A percentile compares a stretch with the other conserved stretches of the same genome.
Evolutionary conservation across 2,329 filamentous ascomycete genomes (phyloP).

Genomic region (Leptographium flavum): DNA sequence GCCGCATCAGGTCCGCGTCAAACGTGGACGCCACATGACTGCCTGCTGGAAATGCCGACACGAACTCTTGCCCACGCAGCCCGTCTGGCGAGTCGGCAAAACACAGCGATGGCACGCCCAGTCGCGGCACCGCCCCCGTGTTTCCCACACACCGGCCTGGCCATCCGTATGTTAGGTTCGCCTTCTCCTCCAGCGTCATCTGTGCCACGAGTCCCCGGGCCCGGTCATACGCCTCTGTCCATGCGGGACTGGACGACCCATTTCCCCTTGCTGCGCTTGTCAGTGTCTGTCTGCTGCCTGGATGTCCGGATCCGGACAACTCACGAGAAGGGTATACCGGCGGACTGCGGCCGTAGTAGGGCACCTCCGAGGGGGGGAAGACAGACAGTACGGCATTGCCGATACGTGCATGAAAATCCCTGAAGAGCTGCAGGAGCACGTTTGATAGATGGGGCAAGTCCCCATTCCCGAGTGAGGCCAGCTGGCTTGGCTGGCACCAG

Average conservation of each 20-base stretch:
- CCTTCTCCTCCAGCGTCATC: conserved; percentile 26
- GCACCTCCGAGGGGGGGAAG: conserved; percentile 13
- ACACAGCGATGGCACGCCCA: conserved; percentile 28
- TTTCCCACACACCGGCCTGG: conserved; percentile 19
- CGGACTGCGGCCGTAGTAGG: conserved; percentile 21
- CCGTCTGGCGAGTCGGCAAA: conserved; percentile 27
- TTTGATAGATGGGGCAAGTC: no score
- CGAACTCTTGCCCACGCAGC: conserved; percentile 19
- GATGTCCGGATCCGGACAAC: neutral
- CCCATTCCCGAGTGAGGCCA: neutral
- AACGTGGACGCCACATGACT: conserved; percentile 58
- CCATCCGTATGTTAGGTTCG: conserved; percentile 23
- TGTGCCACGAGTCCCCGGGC: conserved; percentile 21
- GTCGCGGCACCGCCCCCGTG: conserved; percentile 19
- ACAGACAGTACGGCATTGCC: neutral
- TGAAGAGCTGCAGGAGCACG: neutral
- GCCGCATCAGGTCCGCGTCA: conserved; percentile 50
- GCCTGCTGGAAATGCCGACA: conserved; percentile 46
- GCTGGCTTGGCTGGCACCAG: neutral
- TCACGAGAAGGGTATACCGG: conserved; percentile 20
- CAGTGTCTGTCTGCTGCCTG: neutral
- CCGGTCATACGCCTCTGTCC: conserved; percentile 21
- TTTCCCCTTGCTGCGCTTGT: conserved; percentile 13
- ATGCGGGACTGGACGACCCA: conserved; percentile 16
- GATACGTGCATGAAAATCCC: neutral